Conservation (phyloP, 2,329 filamentous ascomycete genomes). For the Cordyceps militaris region DNA sequence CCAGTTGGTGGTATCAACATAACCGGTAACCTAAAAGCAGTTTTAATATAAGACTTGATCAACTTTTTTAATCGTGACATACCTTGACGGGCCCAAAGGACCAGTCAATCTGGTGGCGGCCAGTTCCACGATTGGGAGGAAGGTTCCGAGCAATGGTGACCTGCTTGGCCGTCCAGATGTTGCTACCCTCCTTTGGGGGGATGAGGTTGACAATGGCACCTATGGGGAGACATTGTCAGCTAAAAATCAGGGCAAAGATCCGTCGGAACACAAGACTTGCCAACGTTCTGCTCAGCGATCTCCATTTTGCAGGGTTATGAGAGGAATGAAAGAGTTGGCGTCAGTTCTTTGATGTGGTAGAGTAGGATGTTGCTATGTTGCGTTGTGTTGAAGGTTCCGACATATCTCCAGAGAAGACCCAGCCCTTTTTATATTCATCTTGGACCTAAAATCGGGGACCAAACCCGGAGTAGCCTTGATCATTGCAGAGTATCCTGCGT, state of each 20-base stretch:
- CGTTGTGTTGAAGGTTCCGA: too few species aligned
- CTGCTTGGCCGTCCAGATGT: not conserved
- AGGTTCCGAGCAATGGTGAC: not conserved
- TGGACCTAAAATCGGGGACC: too few species aligned
- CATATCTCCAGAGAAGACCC: too few species aligned
- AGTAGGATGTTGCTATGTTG: too few species aligned
- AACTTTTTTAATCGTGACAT: not conserved
- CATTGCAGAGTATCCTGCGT: too few species aligned
- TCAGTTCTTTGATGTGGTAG: too few species aligned
- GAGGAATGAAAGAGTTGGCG: too few species aligned
- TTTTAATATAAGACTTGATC: not conserved
- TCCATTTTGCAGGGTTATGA: too few species aligned
- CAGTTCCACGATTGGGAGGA: not conserved
- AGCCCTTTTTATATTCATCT: too few species aligned
- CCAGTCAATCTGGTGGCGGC: not conserved
- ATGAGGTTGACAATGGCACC: not conserved
- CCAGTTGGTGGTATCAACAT: not conserved
- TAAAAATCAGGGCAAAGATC: not conserved
- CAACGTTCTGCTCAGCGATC: not conserved
- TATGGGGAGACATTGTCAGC: not conserved
- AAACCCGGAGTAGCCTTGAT: too few species aligned
- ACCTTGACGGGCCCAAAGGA: not conserved
- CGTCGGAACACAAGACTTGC: not conserved
- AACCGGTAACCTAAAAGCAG: not conserved
- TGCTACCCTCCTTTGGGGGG: not conserved